phyloP scores from a whole-genome alignment of 495 filamentous ascomycete genomes.

The Xylaria acuta region DNA sequence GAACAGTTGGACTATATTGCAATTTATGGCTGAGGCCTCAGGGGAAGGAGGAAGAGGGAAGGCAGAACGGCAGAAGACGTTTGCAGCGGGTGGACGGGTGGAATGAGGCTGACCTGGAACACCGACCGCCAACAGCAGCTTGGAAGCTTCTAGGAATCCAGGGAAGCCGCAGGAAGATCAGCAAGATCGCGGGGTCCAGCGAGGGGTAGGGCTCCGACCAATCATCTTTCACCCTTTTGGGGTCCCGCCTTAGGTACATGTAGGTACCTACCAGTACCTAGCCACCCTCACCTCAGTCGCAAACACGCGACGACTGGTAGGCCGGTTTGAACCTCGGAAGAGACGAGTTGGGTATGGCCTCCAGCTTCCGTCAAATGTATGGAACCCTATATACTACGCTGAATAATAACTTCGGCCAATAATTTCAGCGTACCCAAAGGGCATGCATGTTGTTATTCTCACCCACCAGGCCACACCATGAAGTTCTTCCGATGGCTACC shows the following conservation, averaged over 20 bases:
- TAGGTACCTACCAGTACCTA: too few species aligned
- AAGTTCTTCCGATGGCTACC: too few species aligned
- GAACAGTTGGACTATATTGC: neutral
- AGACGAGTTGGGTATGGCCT: too few species aligned
- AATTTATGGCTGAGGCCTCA: neutral
- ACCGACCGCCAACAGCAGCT: neutral
- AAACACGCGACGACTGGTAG: too few species aligned
- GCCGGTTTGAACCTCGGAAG: too few species aligned
- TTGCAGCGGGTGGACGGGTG: conserved; percentile 2
- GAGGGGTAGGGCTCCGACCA: conserved; percentile 15
- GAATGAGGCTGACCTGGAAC: conserved; percentile 23
- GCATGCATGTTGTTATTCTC: too few species aligned
- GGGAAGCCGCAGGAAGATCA: conserved; percentile 10
- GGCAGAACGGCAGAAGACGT: neutral
- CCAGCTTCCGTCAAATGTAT: too few species aligned
- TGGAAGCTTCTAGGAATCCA: conserved; percentile 28
- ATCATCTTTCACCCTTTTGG: conserved; percentile 20
- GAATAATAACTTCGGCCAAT: too few species aligned
- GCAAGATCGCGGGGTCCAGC: conserved; percentile 11
- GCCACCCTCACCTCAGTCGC: too few species aligned
- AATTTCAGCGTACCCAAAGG: too few species aligned
- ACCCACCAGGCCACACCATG: too few species aligned
- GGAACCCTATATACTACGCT: too few species aligned
- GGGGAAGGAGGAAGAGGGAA: neutral
- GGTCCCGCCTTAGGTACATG: neutral